A percentile compares a stretch with the other conserved stretches of the same genome.
Conservation (phyloP, 108 stramenopile species). For the Pseudonitzschia multiseries region DNA sequence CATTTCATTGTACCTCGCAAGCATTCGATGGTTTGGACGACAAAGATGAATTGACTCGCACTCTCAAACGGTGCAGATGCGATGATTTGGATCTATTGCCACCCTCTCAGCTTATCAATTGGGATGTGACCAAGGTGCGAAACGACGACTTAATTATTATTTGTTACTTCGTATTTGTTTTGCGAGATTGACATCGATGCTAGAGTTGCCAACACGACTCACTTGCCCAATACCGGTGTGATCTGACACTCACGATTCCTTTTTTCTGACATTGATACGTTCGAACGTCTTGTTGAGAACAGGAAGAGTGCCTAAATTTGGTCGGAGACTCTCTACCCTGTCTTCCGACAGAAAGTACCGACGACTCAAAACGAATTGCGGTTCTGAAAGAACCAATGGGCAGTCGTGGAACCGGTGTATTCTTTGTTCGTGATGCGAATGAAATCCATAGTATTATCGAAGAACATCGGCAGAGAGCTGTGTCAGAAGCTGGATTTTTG, state of each 20-base stretch:
- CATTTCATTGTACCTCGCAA: constrained; percentile 46
- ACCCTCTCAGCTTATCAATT: constrained; percentile 48
- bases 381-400: constrained; percentile 69
- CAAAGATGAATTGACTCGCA: constrained; percentile 59
- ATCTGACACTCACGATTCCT: too few relatives aligned
- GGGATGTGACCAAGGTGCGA: constrained; percentile 27
- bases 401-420: constrained; percentile 46
- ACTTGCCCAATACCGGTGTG: too few relatives aligned
- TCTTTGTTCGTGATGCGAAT: constrained; percentile 48
- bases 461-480: constrained; percentile 42
- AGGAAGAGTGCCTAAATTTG: constrained; percentile 50
- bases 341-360: constrained; percentile 15
- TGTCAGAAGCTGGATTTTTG: constrained; percentile 37
- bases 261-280: too few relatives aligned
- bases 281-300: too few relatives aligned
- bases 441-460: constrained; percentile 52
- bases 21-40: constrained; percentile 58
- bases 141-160: neutral
- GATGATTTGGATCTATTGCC: constrained; percentile 47
- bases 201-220: too few relatives aligned
- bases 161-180: too few relatives aligned
- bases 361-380: constrained; percentile 18
- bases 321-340: constrained; percentile 42
- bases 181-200: too few relatives aligned
- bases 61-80: constrained; percentile 53